phyloP scores from a whole-genome alignment of 208 protist species.

The Entamoeba invadens region DNA sequence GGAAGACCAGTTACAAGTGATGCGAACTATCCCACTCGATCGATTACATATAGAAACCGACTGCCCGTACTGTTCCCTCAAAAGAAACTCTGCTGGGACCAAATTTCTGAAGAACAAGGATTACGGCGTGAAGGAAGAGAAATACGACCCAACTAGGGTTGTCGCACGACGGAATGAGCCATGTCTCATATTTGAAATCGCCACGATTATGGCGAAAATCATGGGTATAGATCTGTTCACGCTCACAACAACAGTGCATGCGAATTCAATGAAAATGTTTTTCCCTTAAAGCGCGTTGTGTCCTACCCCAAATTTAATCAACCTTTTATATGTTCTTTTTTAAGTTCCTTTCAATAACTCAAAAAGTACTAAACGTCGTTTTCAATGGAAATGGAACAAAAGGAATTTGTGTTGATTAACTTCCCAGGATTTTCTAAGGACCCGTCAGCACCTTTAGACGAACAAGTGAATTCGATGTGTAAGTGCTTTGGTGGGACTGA shows the following conservation, averaged over 20 bases:
- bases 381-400: background rate
- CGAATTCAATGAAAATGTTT: background rate
- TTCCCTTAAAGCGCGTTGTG: background rate
- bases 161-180: slow-evolving; percentile 69
- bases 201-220: background rate
- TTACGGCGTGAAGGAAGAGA: slow-evolving; percentile 37
- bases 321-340: background rate
- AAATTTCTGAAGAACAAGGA: slow-evolving; percentile 37
- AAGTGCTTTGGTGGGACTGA: background rate
- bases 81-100: slow-evolving; percentile 61
- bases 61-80: slow-evolving; percentile 58
- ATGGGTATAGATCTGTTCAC: background rate
- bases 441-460: background rate
- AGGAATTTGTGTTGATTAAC: background rate
- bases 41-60: slow-evolving; percentile 69
- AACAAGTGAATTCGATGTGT: background rate
- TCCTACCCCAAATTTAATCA: too few species aligned
- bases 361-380: background rate
- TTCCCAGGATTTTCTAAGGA: background rate
- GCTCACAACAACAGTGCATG: background rate
- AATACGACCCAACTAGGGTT: slow-evolving; percentile 47
- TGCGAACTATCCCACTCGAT: slow-evolving; percentile 56
- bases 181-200: slow-evolving; percentile 8
- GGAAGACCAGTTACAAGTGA: slow-evolving; percentile 58
- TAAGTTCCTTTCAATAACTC: background rate